Evolutionary conservation across 305 asterid species (phyloP).

Genomic region (Salvia sclarea): DNA sequence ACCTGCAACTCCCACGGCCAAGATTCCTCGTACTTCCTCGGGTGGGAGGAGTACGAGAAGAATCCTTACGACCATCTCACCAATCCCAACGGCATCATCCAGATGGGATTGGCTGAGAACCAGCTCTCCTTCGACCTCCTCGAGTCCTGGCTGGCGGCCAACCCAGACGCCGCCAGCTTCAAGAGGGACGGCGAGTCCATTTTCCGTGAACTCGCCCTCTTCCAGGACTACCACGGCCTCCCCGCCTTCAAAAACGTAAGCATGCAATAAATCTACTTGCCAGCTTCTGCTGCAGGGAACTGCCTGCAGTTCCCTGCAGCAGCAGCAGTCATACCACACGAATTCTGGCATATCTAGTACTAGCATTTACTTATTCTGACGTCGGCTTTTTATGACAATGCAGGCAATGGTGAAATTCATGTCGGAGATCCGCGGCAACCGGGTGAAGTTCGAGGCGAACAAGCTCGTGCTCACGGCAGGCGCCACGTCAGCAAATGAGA

Average conservation of each 20-base stretch:
- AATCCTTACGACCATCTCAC: conserved; percentile 52
- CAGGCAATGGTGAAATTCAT: conserved; percentile 81
- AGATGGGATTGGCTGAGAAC: conserved; percentile 82
- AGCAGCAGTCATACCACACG: no score
- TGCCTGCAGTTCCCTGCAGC: no score
- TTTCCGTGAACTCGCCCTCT: conserved; percentile 73
- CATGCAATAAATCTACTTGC: no score
- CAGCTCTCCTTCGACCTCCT: conserved; percentile 68
- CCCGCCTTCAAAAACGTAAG: conserved; percentile 74
- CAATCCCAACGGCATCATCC: conserved; percentile 69
- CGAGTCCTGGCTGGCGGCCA: conserved; percentile 60
- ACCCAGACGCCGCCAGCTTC: conserved; percentile 65
- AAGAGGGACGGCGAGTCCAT: conserved; percentile 57
- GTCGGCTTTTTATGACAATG: background rate
- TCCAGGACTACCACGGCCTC: conserved; percentile 76
- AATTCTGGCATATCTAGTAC: no score
- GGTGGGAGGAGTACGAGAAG: conserved; percentile 80
- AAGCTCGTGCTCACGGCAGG: conserved; percentile 89
- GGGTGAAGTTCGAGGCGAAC: conserved; percentile 58
- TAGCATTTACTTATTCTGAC: background rate
- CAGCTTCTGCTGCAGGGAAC: no score
- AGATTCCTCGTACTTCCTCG: conserved; percentile 72
- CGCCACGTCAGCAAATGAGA: conserved; percentile 91
- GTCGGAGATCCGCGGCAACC: conserved; percentile 86
- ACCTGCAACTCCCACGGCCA: conserved; percentile 71